Conservation (phyloP, 2,329 filamentous ascomycete species). For the Epichloe aotearoae region DNA sequence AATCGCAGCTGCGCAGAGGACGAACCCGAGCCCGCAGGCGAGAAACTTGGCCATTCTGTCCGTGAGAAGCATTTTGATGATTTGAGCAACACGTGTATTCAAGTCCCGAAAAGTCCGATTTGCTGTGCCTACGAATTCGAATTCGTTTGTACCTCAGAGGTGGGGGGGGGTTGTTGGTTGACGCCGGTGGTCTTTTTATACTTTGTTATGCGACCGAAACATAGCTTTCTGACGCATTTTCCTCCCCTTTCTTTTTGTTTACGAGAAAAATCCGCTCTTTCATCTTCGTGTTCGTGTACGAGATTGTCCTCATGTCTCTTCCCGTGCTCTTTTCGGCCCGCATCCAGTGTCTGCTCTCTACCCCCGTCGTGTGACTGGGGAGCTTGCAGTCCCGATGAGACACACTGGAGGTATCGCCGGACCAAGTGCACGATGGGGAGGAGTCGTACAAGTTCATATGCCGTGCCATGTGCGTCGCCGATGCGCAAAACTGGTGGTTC, state of each 20-base stretch:
- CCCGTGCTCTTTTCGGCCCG: neutral
- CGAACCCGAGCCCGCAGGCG: conserved; percentile 1
- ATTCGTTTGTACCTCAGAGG: too few relatives aligned
- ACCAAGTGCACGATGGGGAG: neutral
- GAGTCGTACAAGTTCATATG: too few relatives aligned
- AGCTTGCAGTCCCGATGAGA: neutral
- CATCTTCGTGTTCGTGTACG: neutral
- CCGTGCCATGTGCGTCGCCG: neutral
- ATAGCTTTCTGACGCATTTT: too few relatives aligned
- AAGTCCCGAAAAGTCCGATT: too few relatives aligned
- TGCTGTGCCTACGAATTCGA: too few relatives aligned
- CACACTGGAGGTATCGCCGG: too few relatives aligned
- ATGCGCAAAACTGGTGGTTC: neutral
- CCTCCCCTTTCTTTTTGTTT: too few relatives aligned
- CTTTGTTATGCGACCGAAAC: too few relatives aligned
- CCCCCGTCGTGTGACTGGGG: neutral
- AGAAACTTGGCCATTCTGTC: neutral
- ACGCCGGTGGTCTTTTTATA: too few relatives aligned
- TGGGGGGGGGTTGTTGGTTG: too few relatives aligned
- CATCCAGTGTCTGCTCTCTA: neutral
- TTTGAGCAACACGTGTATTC: neutral
- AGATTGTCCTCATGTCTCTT: neutral
- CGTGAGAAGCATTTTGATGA: neutral
- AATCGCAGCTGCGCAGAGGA: neutral
- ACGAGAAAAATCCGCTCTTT: neutral